phyloP scores from a whole-genome alignment of 2,329 filamentous ascomycete genomes.

The Phyllosticta paracitricarpa region DNA sequence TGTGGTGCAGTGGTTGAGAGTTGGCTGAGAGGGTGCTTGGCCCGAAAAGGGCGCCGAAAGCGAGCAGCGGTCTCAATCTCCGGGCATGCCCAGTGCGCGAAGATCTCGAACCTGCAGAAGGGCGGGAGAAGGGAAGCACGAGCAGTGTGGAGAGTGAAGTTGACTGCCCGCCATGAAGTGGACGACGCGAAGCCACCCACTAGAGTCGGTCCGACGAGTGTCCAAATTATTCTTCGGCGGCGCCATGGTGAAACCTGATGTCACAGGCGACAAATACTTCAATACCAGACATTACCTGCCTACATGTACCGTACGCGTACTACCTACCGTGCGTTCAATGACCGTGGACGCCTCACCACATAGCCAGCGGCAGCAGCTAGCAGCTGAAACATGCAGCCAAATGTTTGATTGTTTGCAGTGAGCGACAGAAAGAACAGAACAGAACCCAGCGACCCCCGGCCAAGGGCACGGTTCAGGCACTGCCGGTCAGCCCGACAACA shows the following conservation, averaged over 20 bases:
- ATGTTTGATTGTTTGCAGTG: constrained; percentile 21
- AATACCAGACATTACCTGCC: too few relatives aligned
- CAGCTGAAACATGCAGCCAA: constrained; percentile 29
- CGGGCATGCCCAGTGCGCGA: background rate
- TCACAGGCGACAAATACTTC: background rate
- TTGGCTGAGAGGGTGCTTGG: background rate
- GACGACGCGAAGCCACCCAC: background rate
- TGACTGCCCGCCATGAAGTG: background rate
- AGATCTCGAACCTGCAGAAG: background rate
- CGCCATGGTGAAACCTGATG: background rate
- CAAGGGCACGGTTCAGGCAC: constrained; percentile 7
- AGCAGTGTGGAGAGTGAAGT: background rate
- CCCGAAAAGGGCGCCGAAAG: background rate
- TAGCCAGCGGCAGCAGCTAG: constrained; percentile 25
- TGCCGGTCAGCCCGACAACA: constrained; percentile 9
- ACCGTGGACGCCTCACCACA: constrained; percentile 19
- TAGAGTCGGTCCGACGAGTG: background rate
- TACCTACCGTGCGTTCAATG: too few relatives aligned
- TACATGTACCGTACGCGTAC: too few relatives aligned
- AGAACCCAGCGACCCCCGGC: too few relatives aligned
- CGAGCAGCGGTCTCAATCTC: background rate
- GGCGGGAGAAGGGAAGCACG: background rate
- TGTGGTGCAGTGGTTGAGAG: too few relatives aligned
- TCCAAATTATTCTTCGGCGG: background rate
- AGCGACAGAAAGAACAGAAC: background rate